Percentiles rank a stretch among this genome's conserved stretches.
Evolutionary conservation across 164 flowering plant genomes (phyloP).

Genomic region (Vitis rupestris): DNA sequence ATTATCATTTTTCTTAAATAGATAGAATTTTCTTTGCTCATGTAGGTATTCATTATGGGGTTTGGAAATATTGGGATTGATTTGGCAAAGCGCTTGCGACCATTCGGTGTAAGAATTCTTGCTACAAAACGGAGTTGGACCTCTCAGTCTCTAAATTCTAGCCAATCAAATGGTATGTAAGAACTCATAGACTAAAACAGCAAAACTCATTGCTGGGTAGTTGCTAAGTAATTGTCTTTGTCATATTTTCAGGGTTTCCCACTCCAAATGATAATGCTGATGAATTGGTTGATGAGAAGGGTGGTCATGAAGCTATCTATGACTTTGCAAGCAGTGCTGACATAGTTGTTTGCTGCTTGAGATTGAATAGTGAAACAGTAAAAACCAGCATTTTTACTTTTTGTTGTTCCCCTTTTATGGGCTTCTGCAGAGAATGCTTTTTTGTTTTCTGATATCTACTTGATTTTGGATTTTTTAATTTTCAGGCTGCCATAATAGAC

Average conservation of each 20-base stretch:
- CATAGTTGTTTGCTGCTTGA: conserved; percentile 75
- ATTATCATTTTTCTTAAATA: not conserved
- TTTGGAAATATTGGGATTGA: conserved; percentile 81
- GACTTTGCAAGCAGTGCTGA: conserved; percentile 78
- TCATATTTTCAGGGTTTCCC: conserved; percentile 19
- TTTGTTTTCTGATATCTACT: conserved; percentile 7
- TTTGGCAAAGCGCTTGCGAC: conserved; percentile 78
- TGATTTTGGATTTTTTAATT: conserved; percentile 5
- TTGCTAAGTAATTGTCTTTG: conserved; percentile 8
- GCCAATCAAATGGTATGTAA: conserved; percentile 36
- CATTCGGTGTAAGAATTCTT: conserved; percentile 84
- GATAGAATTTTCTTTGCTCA: not conserved
- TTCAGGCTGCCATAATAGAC: conserved; percentile 79
- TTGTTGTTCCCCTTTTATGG: not conserved
- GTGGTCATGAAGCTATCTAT: conserved; percentile 56
- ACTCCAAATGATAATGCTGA: conserved; percentile 24
- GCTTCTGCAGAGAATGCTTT: not conserved
- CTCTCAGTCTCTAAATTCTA: conserved; percentile 18
- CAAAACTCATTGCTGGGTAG: not conserved
- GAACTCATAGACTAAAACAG: not conserved
- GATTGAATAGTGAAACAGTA: conserved; percentile 71
- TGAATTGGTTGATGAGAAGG: conserved; percentile 76
- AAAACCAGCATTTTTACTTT: conserved; percentile 4
- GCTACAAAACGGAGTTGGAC: conserved; percentile 90
- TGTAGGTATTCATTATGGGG: conserved; percentile 86